Evolutionary conservation across 1,284 basidiomycete species (phyloP).

Genomic region (Trichosporon sp.): DNA sequence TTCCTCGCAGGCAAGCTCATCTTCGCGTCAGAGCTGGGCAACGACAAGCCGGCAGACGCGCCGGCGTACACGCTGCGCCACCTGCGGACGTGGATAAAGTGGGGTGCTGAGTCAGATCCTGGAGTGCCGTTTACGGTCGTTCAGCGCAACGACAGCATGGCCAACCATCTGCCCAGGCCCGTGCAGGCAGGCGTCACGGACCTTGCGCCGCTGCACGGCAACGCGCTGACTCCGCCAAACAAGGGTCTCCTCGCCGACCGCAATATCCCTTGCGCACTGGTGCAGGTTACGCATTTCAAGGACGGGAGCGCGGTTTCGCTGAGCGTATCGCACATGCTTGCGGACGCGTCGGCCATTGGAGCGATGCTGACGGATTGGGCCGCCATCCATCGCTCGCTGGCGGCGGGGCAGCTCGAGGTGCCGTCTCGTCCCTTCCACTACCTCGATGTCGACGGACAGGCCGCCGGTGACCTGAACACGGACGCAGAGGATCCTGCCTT

Average conservation of each 20-base stretch:
- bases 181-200: not conserved
- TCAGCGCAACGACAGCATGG: not conserved
- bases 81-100: slow-evolving; percentile 17
- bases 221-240: slow-evolving; percentile 1
- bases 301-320: slow-evolving; percentile 9
- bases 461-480: slow-evolving; percentile 8
- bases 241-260: not conserved
- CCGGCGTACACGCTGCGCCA: slow-evolving; percentile 9
- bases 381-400: not conserved
- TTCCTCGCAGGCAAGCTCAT: not conserved
- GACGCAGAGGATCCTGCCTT: not conserved
- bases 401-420: not conserved
- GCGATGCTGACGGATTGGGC: slow-evolving; percentile 12
- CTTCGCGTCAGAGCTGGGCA: not conserved
- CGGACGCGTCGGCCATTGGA: slow-evolving; percentile 11
- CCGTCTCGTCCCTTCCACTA: not conserved
- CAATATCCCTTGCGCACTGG: not conserved
- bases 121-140: slow-evolving; percentile 48
- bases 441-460: not conserved
- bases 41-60: not conserved
- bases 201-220: not conserved
- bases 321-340: slow-evolving; percentile 4
- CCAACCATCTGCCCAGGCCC: not conserved
- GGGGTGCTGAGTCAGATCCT: slow-evolving; percentile 40
- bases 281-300: slow-evolving; percentile 14